Percentiles rank a stretch among this genome's conserved stretches.
These are phyloP conservation scores for Tuber aestivum DNA, from an alignment of 495 filamentous ascomycete genomes.

Conservation along the genomic window DNA sequence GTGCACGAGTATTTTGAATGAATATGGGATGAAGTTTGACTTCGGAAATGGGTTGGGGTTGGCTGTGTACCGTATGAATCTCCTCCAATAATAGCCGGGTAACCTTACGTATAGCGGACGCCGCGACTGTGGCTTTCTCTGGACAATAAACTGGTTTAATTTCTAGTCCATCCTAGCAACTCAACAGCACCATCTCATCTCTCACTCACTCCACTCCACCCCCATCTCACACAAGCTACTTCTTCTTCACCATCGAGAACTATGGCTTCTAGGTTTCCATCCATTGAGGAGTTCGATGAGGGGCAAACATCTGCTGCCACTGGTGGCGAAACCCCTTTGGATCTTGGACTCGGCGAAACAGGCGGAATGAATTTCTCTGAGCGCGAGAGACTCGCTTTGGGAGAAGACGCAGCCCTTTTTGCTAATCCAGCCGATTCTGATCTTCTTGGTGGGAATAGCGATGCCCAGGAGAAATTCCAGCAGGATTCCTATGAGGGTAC, in stretches of 20 bases:
- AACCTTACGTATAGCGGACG: background rate
- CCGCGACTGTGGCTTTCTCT: constrained; percentile 41
- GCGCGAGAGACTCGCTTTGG: constrained; percentile 79
- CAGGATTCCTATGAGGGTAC: constrained; percentile 58
- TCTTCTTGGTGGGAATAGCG: constrained; percentile 62
- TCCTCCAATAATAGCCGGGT: background rate
- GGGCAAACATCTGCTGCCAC: constrained; percentile 54
- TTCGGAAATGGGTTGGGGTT: background rate
- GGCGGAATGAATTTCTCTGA: constrained; percentile 74
- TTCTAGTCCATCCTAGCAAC: constrained; percentile 16
- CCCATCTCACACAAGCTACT: constrained; percentile 20
- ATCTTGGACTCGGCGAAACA: constrained; percentile 39
- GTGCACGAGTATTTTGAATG: background rate
- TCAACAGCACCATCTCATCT: constrained; percentile 7
- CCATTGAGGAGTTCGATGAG: constrained; percentile 89
- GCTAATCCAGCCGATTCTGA: constrained; percentile 72
- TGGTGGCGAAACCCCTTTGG: constrained; percentile 39
- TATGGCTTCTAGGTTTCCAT: constrained; percentile 97
- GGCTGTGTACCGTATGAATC: background rate
- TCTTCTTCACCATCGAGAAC: constrained; percentile 16
- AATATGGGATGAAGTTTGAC: background rate
- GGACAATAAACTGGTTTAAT: constrained; percentile 12
- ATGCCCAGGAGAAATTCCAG: constrained; percentile 65
- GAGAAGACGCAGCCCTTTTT: constrained; percentile 90
- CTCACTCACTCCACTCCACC: background rate